These are phyloP conservation scores for Phytophthora colocasiae DNA, from an alignment of 352 stramenopile genomes.

Conservation along the genomic window DNA sequence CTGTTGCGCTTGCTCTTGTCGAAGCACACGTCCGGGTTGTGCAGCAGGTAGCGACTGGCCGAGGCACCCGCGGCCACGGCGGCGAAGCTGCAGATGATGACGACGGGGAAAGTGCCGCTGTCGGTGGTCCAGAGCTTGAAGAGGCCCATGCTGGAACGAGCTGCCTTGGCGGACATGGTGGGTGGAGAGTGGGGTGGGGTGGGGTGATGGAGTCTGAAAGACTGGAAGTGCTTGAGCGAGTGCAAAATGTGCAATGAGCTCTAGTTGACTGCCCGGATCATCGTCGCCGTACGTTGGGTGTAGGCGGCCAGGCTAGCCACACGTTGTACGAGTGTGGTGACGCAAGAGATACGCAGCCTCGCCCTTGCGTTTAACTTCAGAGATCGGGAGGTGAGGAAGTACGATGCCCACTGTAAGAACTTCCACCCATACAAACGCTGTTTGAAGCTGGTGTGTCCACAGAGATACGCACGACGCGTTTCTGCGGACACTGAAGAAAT, in stretches of 20 bases:
- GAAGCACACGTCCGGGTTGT: conserved; percentile 50
- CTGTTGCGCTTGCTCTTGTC: conserved; percentile 50
- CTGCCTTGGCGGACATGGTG: conserved; percentile 35
- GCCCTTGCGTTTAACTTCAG: conserved; percentile 1
- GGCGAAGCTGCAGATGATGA: conserved; percentile 50
- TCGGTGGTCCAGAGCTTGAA: conserved; percentile 64
- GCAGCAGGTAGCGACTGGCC: conserved; percentile 38
- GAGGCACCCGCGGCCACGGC: conserved; percentile 36
- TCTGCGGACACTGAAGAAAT: background rate
- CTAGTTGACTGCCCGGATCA: background rate
- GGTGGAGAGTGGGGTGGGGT: conserved; percentile 9
- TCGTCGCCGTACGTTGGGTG: background rate
- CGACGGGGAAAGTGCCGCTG: conserved; percentile 52
- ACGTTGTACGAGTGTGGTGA: background rate
- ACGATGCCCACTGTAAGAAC: background rate
- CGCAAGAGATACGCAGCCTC: conserved; percentile 1
- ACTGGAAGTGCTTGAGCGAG: background rate
- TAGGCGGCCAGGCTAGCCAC: conserved; percentile 11
- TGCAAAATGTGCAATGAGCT: conserved; percentile 28
- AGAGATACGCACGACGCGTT: background rate
- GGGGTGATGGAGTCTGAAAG: background rate
- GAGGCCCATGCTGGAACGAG: conserved; percentile 44
- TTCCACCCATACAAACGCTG: background rate
- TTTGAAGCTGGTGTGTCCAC: background rate
- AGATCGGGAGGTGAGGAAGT: background rate